Evolutionary conservation across 208 protist species (phyloP), one percentile per base, ranked within the genome.

Genomic region (Trypanosoma lewisi): DNA sequence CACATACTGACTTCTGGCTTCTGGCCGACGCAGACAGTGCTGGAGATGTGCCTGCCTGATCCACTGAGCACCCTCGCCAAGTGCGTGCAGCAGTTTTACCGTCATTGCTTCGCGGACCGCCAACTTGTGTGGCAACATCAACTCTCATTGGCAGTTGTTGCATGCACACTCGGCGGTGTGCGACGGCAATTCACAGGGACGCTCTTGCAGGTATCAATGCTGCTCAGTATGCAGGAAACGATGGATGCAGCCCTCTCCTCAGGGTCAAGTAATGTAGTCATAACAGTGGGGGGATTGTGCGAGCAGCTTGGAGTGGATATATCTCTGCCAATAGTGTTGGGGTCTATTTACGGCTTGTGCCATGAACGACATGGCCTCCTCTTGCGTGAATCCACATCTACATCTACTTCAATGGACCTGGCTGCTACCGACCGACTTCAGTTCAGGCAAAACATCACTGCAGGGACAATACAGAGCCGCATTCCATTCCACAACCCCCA

Each of bases 61-160:
- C 53, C 85, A 59, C 45, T 97, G 37, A 52, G 66, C 31, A 28
- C 59, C 3, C 56, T 85, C 25, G 76, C 82, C 61, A 71, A 85
- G 0, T 36, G 63, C 9, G 94, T 97, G 42, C 68, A 80, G 31
- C 28, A 54, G 30, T 98, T 97, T 69, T 98, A 98, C 79, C 41
- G 83, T 19, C 41, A 53, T 28, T 91, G 86, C 55, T 85, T 94
- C 63, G 49, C 64, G 19, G 77, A 82, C 33, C 90, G 94, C 23
- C 74, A 67, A 33, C 74, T 98, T 30, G 62, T 67, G 52, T 98
- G 95, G 95, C 93, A 97, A 56, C 78, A 97, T 57, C 76, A 78
- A 6, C 71, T 98, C 23, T 78, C 78, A 27, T 61, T 84, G 45
- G 95, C 83, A 41, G 70, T 84, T 8, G 37, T 98, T 23, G 77